A percentile compares a stretch with the other conserved stretches of the same genome.
Conservation (phyloP, 805 yeast species). For the Pichia membranifaciens region DNA sequence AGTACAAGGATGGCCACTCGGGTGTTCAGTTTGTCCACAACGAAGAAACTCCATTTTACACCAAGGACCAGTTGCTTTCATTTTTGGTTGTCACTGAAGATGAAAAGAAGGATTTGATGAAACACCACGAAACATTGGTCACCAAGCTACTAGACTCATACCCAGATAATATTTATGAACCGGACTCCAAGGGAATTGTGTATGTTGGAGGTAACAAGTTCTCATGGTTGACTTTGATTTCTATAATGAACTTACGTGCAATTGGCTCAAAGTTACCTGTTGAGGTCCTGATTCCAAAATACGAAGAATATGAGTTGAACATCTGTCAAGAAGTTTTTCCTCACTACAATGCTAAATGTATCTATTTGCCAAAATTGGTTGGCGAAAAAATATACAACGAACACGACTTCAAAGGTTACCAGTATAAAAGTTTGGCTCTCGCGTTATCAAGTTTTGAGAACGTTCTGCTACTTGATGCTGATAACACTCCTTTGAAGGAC, state of each 20-base stretch:
- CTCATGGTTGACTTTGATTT: slow-evolving; percentile 60
- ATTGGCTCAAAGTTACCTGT: slow-evolving; percentile 65
- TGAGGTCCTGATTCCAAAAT: slow-evolving; percentile 72
- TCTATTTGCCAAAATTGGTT: slow-evolving; percentile 50
- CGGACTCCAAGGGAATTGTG: slow-evolving; percentile 47
- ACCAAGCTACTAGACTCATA: slow-evolving; percentile 40
- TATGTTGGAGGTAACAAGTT: slow-evolving; percentile 76
- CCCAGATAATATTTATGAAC: slow-evolving; percentile 42
- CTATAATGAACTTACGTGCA: slow-evolving; percentile 56
- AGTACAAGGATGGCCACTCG: not conserved
- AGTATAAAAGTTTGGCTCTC: slow-evolving; percentile 26
- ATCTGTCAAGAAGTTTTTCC: slow-evolving; percentile 61
- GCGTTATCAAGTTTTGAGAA: slow-evolving; percentile 40
- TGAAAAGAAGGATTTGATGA: slow-evolving; percentile 40
- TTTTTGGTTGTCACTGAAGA: slow-evolving; percentile 41
- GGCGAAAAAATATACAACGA: slow-evolving; percentile 54
- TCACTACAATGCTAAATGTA: slow-evolving; percentile 55
- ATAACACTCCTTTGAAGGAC: slow-evolving; percentile 35
- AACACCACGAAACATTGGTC: slow-evolving; percentile 42
- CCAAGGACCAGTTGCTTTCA: slow-evolving; percentile 31
- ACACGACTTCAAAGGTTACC: slow-evolving; percentile 35
- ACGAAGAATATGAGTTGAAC: slow-evolving; percentile 63
- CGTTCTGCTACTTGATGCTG: slow-evolving; percentile 38
- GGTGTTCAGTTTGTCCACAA: slow-evolving; percentile 1
- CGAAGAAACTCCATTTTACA: not conserved